These are phyloP conservation scores for Geotrichum macrosporum DNA, from an alignment of 1,139 yeast genomes.

Conservation along the genomic window DNA sequence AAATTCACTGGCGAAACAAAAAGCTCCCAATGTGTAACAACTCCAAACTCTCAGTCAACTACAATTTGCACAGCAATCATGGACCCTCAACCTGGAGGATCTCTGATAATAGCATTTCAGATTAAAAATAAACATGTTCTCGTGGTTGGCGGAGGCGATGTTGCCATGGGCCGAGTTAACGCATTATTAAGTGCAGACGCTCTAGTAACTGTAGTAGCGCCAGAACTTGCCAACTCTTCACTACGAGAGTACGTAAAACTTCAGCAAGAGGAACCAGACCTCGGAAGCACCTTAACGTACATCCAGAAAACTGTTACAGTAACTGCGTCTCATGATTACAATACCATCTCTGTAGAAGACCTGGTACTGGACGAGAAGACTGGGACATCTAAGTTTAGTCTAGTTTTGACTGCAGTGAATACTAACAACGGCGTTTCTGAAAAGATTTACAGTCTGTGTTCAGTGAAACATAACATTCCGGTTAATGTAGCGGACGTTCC, in stretches of 20 bases:
- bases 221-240: conserved; percentile 46
- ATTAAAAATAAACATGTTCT: conserved; percentile 60
- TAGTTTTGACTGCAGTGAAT: conserved; percentile 73
- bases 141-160: conserved; percentile 80
- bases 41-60: not conserved
- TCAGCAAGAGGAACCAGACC: conserved; percentile 38
- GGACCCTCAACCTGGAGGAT: conserved; percentile 41
- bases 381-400: conserved; percentile 43
- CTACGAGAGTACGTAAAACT: conserved; percentile 41
- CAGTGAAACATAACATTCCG: conserved; percentile 48
- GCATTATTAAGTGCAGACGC: conserved; percentile 70
- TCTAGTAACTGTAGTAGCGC: conserved; percentile 62
- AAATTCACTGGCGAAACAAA: too few species aligned
- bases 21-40: too few species aligned
- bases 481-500: conserved; percentile 88
- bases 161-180: conserved; percentile 65
- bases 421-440: conserved; percentile 56
- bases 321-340: conserved; percentile 21
- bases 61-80: conserved; percentile 1
- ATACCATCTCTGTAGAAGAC: conserved; percentile 23
- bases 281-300: conserved; percentile 40
- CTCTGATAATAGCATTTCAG: conserved; percentile 70
- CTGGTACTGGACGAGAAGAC: conserved; percentile 26
- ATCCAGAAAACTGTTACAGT: conserved; percentile 50
- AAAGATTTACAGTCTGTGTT: conserved; percentile 55